Conservation (phyloP, 164 flowering plant genomes). For the Vitis rupestris region DNA sequence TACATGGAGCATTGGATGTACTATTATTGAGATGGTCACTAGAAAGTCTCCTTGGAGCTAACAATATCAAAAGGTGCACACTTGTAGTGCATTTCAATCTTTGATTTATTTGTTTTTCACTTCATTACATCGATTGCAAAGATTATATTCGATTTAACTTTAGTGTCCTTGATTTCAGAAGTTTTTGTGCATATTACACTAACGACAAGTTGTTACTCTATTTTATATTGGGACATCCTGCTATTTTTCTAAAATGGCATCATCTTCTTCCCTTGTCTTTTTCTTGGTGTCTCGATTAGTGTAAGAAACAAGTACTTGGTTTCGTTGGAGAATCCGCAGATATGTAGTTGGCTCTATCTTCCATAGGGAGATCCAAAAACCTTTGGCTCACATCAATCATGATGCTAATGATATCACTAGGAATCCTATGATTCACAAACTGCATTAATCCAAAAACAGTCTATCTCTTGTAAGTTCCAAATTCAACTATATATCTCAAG, state of each 20-base stretch:
- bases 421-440: constrained; percentile 77
- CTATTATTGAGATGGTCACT: constrained; percentile 98
- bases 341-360: constrained; percentile 74
- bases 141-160: not conserved
- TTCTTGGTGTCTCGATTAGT: constrained; percentile 34
- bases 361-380: constrained; percentile 75
- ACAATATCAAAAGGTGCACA: constrained; percentile 82
- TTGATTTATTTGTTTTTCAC: not conserved
- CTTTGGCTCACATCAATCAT: constrained; percentile 53
- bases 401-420: constrained; percentile 27
- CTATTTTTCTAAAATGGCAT: constrained; percentile 32
- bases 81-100: not conserved
- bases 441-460: constrained; percentile 19
- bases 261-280: constrained; percentile 16
- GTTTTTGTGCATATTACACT: constrained; percentile 5
- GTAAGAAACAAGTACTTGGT: constrained; percentile 45
- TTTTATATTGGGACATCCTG: constrained; percentile 77
- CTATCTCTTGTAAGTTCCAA: too few species aligned
- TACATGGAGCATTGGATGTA: constrained; percentile 99
- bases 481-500: too few species aligned
- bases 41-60: constrained; percentile 99
- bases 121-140: not conserved
- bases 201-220: constrained; percentile 83
- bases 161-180: not conserved
- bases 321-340: constrained; percentile 61